Evolutionary conservation across 495 filamentous ascomycete genomes (phyloP).

Genomic region (Aspergillus cristatus): DNA sequence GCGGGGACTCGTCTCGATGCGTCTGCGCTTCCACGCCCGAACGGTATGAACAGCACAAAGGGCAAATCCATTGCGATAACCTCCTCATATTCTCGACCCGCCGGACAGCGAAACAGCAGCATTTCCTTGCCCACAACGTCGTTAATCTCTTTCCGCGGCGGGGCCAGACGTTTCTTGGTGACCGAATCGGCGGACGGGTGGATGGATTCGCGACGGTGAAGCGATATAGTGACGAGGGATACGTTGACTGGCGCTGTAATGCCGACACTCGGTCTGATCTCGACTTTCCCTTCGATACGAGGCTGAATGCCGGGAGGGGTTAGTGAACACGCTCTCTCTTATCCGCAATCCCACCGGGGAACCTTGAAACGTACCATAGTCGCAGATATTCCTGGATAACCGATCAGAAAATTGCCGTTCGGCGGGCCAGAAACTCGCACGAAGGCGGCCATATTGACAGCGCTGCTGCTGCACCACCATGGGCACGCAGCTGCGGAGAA

Average conservation of each 20-base stretch:
- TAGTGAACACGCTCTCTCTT: no score
- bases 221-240: constrained; percentile 87
- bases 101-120: constrained; percentile 75
- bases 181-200: constrained; percentile 92
- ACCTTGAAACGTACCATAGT: constrained; percentile 84
- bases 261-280: constrained; percentile 79
- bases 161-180: constrained; percentile 83
- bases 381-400: constrained; percentile 95
- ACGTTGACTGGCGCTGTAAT: constrained; percentile 80
- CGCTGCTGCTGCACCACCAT: constrained; percentile 36
- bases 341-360: constrained; percentile 1
- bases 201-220: constrained; percentile 90
- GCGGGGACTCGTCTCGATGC: constrained; percentile 81
- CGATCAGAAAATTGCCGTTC: constrained; percentile 93
- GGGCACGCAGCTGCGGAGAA: constrained; percentile 23
- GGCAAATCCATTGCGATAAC: constrained; percentile 96
- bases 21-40: constrained; percentile 81
- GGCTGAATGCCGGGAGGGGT: constrained; percentile 49
- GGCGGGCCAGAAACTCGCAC: constrained; percentile 96
- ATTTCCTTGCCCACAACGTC: constrained; percentile 95
- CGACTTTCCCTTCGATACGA: constrained; percentile 94
- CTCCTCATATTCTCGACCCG: constrained; percentile 74
- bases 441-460: constrained; percentile 66
- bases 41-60: constrained; percentile 95
- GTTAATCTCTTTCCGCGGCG: constrained; percentile 81